Base-by-base conservation (phyloP, 345 rosid genomes). In the Tarenaya hassleriana region DNA sequence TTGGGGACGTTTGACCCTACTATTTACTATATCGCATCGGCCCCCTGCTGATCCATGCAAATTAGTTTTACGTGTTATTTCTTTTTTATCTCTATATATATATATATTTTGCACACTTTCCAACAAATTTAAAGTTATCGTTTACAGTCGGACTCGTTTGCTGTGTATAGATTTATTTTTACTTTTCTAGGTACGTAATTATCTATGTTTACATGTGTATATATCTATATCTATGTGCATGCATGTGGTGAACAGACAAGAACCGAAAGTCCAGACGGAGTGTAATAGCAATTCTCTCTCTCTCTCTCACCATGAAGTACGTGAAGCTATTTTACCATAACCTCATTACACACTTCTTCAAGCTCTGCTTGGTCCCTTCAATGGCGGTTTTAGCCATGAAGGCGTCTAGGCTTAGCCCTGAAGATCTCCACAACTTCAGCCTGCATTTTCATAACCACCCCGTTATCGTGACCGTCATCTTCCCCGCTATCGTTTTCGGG, bases 321-420 rank as follows among this genome's bases (percentile, higher is more conserved):
- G 80, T 81, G 15, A 89, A 89, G 60, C 66, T 86, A 10, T 76
- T 90, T 40, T 86, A 76, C 56, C 82, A 81, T 48, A 81, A 77
- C 57, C 59, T 89, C 19, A 63, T 78, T 42, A 69, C 72, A 48
- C 75, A 76, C 55, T 55, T 83, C 34, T 64, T 76, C 61, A 78
- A 86, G 17, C 80, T 89, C 5, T 78, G 73, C 56, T 62, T 86
- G 44, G 66, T 79, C 58, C 88, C 95, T 9, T 51, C 75, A 51
- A 69, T 77, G 77, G 76, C 88, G 1, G 68, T 78, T 47, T 65
- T 78, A 41, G 27, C 73, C 50, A 37, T 60, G 31, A 65, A 77
- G 42, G 72, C 78, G 0, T 79, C 89, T 10, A 83, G 35, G 41
- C 65, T 79, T 50, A 60, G 75, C 71, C 79, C 77, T 3, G 79